These are phyloP conservation scores for Citrus hindsii DNA, from an alignment of 345 rosid genomes.

Conservation along the genomic window DNA sequence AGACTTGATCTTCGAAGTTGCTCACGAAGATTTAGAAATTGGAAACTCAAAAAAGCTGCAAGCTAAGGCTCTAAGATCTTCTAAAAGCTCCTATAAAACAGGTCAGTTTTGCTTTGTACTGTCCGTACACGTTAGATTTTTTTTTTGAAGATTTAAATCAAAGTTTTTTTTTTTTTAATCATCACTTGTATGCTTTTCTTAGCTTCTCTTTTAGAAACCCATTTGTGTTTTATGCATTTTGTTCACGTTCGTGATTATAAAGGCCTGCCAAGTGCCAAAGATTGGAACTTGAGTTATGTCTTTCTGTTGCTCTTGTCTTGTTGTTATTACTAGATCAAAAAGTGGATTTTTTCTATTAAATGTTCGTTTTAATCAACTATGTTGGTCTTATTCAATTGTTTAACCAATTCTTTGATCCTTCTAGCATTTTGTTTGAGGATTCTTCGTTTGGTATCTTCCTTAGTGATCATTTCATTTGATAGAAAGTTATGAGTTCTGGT, in stretches of 20 bases:
- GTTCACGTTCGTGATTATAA: not conserved
- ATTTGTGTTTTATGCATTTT: not conserved
- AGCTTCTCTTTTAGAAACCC: not conserved
- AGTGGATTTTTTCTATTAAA: not conserved
- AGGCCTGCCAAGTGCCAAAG: not conserved
- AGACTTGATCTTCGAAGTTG: not conserved
- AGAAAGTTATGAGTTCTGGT: slow-evolving; percentile 10
- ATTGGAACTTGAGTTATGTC: not conserved
- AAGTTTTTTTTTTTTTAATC: not conserved
- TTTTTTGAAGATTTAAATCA: not conserved
- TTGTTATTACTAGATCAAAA: not conserved
- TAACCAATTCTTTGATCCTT: not conserved
- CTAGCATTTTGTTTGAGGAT: not conserved
- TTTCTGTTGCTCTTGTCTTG: not conserved
- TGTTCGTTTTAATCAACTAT: not conserved
- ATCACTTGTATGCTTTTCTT: not conserved
- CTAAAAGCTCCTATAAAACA: slow-evolving; percentile 1
- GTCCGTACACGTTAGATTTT: not conserved
- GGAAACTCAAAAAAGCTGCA: not conserved
- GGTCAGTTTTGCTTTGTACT: slow-evolving; percentile 4
- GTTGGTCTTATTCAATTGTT: not conserved
- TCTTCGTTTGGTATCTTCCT: not conserved
- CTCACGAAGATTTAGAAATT: not conserved
- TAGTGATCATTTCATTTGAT: not conserved
- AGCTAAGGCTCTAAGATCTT: not conserved